Conservation (phyloP, 2,329 filamentous ascomycete genomes). For the Ophiostoma tasmaniense region DNA sequence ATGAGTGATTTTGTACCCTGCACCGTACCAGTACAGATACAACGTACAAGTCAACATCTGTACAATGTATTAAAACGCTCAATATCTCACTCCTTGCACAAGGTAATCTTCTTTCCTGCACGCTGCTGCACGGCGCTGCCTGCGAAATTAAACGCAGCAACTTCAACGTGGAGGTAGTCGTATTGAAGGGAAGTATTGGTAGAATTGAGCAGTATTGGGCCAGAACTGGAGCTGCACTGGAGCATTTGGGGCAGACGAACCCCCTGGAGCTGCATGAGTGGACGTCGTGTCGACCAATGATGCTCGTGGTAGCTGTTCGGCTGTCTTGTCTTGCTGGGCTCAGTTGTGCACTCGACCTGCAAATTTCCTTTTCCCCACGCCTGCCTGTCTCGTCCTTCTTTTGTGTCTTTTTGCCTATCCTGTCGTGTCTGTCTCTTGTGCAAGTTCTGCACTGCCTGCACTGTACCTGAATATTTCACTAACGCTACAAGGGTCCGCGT, state of each 20-base stretch:
- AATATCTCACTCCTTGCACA: slow-evolving; percentile 1
- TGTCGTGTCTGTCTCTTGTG: neutral
- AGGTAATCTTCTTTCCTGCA: slow-evolving; percentile 10
- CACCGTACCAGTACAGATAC: neutral
- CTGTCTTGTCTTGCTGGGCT: neutral
- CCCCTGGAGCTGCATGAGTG: neutral
- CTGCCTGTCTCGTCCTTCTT: no score
- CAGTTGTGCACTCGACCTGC: neutral
- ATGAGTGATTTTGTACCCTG: neutral
- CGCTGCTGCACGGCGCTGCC: slow-evolving; percentile 10
- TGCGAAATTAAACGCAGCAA: slow-evolving; percentile 16
- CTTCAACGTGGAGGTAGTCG: neutral
- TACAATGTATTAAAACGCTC: neutral
- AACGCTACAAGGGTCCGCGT: slow-evolving; percentile 11
- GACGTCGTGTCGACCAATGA: neutral
- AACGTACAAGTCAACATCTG: neutral
- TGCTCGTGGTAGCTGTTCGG: neutral
- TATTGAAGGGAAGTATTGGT: neutral
- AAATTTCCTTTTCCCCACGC: slow-evolving; percentile 2
- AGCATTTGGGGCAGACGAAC: neutral
- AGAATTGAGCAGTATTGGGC: neutral
- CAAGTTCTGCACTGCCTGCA: neutral
- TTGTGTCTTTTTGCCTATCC: neutral
- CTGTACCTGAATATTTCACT: neutral
- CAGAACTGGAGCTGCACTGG: neutral